A percentile compares a stretch with the other conserved stretches of the same genome.
Evolutionary conservation across 2,329 filamentous ascomycete genomes (phyloP).

Genomic region (Fragosphaeria purpurea): DNA sequence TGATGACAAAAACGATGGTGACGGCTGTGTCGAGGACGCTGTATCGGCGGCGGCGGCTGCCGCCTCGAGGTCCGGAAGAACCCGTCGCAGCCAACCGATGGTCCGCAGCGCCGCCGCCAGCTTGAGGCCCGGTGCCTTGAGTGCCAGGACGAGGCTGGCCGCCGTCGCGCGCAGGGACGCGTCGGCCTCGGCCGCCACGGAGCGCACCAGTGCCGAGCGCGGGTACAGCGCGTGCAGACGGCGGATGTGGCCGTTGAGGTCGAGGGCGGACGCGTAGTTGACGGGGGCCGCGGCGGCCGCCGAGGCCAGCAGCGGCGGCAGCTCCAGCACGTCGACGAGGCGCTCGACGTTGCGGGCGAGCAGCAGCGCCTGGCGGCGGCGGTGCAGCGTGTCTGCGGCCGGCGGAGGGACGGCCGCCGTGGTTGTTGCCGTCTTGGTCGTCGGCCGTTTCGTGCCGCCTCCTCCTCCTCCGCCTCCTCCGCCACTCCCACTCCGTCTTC

Average conservation of each 20-base stretch:
- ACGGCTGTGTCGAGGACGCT: background rate
- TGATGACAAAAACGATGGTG: background rate
- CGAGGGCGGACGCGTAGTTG: constrained; percentile 81
- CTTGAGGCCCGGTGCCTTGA: constrained; percentile 72
- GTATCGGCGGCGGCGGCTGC: constrained; percentile 13
- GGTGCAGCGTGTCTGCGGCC: constrained; percentile 36
- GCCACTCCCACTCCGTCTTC: constrained; percentile 48
- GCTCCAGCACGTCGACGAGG: constrained; percentile 79
- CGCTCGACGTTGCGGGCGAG: constrained; percentile 81
- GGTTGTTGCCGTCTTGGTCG: constrained; percentile 46
- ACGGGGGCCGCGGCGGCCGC: constrained; percentile 56
- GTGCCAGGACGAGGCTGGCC: constrained; percentile 65
- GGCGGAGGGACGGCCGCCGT: constrained; percentile 27
- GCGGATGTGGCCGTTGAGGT: constrained; percentile 88
- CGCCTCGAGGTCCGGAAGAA: constrained; percentile 66
- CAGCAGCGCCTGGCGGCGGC: constrained; percentile 69
- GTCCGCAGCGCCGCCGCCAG: constrained; percentile 84
- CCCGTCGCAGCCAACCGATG: constrained; percentile 79
- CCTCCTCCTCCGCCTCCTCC: no score
- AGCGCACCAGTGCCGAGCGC: constrained; percentile 61
- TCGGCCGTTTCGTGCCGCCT: no score
- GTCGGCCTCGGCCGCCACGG: constrained; percentile 69
- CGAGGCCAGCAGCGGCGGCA: constrained; percentile 74
- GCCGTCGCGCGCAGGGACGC: constrained; percentile 83
- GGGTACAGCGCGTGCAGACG: constrained; percentile 76